Conservation (phyloP, 768 basidiomycete genomes). For the Leccinellum luteum region DNA sequence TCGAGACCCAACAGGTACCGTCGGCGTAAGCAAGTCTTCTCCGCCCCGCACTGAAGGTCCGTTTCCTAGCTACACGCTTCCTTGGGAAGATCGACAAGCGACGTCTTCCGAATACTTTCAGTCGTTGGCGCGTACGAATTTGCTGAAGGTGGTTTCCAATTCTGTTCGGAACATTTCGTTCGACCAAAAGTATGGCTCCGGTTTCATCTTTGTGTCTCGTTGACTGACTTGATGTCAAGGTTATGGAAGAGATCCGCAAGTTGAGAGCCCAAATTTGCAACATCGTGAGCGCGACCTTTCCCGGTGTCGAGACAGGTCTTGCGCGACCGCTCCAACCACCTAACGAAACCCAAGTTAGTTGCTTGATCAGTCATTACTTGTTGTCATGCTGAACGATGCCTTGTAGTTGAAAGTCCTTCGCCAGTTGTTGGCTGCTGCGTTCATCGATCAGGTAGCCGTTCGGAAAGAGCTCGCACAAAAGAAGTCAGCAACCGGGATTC, state of each 20-base stretch:
- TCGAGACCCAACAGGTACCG: conserved; percentile 74
- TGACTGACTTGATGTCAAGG: conserved; percentile 43
- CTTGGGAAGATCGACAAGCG: conserved; percentile 78
- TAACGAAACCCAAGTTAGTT: conserved; percentile 64
- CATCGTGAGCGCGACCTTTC: conserved; percentile 80
- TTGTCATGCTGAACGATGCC: conserved; percentile 4
- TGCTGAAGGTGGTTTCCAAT: conserved; percentile 73
- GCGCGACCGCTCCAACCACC: conserved; percentile 72
- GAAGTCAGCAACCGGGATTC: conserved; percentile 53
- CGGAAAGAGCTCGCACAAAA: conserved; percentile 79
- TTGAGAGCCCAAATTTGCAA: conserved; percentile 83
- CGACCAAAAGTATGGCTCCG: conserved; percentile 65
- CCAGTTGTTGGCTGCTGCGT: conserved; percentile 84
- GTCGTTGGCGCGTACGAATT: conserved; percentile 98
- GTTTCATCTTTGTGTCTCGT: neutral
- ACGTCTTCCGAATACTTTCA: conserved; percentile 83
- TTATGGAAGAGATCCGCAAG: conserved; percentile 99
- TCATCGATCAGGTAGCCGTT: conserved; percentile 94
- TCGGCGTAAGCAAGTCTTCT: neutral
- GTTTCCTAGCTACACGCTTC: conserved; percentile 63
- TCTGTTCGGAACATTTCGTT: conserved; percentile 89
- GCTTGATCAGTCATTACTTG: neutral
- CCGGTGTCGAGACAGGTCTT: conserved; percentile 58
- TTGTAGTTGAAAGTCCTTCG: conserved; percentile 84
- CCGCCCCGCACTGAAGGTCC: neutral